phyloP scores from a whole-genome alignment of 345 rosid species.

The Aegle marmelos region DNA sequence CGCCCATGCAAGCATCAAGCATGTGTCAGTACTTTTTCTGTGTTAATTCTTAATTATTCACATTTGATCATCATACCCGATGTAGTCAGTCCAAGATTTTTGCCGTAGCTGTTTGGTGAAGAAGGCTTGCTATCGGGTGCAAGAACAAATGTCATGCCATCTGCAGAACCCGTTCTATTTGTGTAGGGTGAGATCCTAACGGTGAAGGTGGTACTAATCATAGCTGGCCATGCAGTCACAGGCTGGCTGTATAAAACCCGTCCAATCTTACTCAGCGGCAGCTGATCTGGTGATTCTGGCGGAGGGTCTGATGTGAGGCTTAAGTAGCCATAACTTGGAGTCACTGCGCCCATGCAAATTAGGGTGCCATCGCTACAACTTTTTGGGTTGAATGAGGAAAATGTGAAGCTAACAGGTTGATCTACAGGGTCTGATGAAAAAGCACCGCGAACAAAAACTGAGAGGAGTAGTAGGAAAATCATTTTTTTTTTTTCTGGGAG shows the following conservation, averaged over 20 bases:
- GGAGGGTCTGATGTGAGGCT: constrained; percentile 26
- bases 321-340: constrained; percentile 16
- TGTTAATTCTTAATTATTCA: too few relatives aligned
- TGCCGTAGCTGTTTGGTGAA: background rate
- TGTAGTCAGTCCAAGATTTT: background rate
- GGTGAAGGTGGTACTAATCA: constrained; percentile 30
- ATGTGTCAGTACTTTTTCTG: too few relatives aligned
- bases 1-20: background rate
- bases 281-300: background rate
- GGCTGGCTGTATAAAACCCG: constrained; percentile 26
- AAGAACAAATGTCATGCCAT: constrained; percentile 35
- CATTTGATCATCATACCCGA: background rate
- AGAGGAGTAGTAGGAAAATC: too few relatives aligned
- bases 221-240: constrained; percentile 34
- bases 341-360: constrained; percentile 29
- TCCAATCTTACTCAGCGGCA: background rate
- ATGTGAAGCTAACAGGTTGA: constrained; percentile 10
- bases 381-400: constrained; percentile 18
- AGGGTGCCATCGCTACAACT: constrained; percentile 23
- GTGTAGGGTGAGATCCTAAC: constrained; percentile 16
- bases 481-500: too few relatives aligned
- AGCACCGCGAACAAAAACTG: constrained; percentile 5
- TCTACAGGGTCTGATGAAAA: background rate
- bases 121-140: constrained; percentile 23
- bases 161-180: constrained; percentile 16